Conservation (phyloP, 192 early-diverging fungal genomes). For the Irineochytrium annulatum region DNA sequence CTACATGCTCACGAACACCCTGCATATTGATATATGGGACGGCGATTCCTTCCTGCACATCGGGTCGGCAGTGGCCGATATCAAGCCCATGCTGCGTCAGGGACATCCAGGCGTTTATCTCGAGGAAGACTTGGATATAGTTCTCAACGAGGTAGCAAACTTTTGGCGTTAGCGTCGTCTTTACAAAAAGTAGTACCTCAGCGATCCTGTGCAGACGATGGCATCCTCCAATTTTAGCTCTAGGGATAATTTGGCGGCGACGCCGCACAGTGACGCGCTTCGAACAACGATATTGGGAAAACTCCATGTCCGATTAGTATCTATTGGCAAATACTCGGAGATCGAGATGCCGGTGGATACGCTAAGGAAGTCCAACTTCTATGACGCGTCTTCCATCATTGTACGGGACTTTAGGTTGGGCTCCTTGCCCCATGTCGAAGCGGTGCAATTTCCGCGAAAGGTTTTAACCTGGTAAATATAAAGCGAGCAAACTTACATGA, state of each 20-base stretch:
- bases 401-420: neutral
- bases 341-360: neutral
- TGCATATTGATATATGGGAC: constrained; percentile 43
- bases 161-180: neutral
- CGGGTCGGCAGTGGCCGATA: constrained; percentile 29
- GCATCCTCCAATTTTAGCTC: too few species aligned
- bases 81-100: constrained; percentile 26
- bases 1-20: constrained; percentile 16
- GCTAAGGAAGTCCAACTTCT: neutral
- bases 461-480: constrained; percentile 15
- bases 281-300: constrained; percentile 21
- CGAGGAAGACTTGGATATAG: constrained; percentile 44
- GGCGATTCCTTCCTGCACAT: constrained; percentile 37
- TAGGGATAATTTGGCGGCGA: too few species aligned
- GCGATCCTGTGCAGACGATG: too few species aligned
- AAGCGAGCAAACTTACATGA: neutral
- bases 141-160: constrained; percentile 20
- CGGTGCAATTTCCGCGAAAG: constrained; percentile 7
- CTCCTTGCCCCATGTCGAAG: neutral
- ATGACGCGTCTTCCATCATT: neutral
- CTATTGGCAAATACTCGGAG: constrained; percentile 21
- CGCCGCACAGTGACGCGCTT: too few species aligned
- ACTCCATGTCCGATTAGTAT: constrained; percentile 28
- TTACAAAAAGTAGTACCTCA: too few species aligned
- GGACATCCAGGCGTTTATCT: constrained; percentile 23